phyloP scores from a whole-genome alignment of 202 grass and related monocot species.

The Zizania palustris region DNA sequence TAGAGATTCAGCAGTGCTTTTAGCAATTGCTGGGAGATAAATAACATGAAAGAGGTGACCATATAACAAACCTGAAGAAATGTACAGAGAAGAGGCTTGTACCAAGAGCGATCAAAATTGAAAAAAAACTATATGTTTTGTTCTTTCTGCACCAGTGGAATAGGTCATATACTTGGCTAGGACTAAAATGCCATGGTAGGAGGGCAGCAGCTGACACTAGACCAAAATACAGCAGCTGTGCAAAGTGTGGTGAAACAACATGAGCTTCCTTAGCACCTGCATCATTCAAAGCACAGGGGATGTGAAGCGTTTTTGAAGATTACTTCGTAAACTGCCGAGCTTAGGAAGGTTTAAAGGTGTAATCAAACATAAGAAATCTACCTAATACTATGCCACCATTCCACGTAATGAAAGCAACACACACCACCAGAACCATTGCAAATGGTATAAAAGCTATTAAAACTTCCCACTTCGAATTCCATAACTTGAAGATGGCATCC shows the following conservation, averaged over 20 bases:
- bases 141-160: slow-evolving; percentile 54
- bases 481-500: slow-evolving; percentile 54
- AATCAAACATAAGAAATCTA: slow-evolving; percentile 45
- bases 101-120: slow-evolving; percentile 50
- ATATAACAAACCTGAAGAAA: slow-evolving; percentile 74
- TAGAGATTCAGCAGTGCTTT: too few species aligned
- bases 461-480: slow-evolving; percentile 66
- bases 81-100: slow-evolving; percentile 54
- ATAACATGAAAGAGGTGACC: slow-evolving; percentile 1
- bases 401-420: slow-evolving; percentile 73
- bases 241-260: slow-evolving; percentile 81
- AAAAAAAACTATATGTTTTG: slow-evolving; percentile 49
- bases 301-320: slow-evolving; percentile 12
- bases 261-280: slow-evolving; percentile 99
- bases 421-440: slow-evolving; percentile 57
- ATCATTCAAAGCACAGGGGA: slow-evolving; percentile 35
- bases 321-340: slow-evolving; percentile 16
- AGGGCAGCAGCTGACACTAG: slow-evolving; percentile 61
- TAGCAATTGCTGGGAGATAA: slow-evolving; percentile 5
- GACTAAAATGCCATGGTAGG: slow-evolving; percentile 74
- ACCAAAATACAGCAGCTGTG: slow-evolving; percentile 88
- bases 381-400: slow-evolving; percentile 95
- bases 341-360: slow-evolving; percentile 12
- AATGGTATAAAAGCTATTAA: slow-evolving; percentile 69
- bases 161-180: slow-evolving; percentile 43